phyloP scores from a whole-genome alignment of 2,329 filamentous ascomycete genomes.

The Trichoderma breve region DNA sequence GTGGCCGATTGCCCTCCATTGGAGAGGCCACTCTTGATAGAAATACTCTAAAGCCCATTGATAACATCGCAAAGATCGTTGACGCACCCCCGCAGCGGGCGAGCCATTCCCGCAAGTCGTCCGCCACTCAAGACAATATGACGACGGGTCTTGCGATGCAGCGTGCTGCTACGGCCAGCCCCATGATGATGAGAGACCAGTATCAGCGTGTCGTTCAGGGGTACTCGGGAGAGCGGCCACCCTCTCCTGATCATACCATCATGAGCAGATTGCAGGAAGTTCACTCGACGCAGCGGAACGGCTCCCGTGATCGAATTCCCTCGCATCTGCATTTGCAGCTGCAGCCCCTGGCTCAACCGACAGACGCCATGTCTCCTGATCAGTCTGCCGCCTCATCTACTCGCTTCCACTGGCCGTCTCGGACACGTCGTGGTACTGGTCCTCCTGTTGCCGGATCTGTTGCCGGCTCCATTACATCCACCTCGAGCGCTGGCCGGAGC shows the following conservation, averaged over 20 bases:
- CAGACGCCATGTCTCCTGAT: conserved; percentile 57
- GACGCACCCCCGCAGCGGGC: conserved; percentile 31
- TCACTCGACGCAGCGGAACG: conserved; percentile 59
- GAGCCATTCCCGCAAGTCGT: conserved; percentile 37
- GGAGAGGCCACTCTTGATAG: conserved; percentile 53
- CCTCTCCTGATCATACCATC: conserved; percentile 61
- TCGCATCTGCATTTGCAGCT: conserved; percentile 66
- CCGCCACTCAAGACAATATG: conserved; percentile 41
- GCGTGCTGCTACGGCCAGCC: conserved; percentile 66
- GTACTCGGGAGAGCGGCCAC: conserved; percentile 48
- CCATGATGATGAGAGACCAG: conserved; percentile 59
- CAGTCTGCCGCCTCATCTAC: conserved; percentile 53
- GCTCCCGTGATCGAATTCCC: conserved; percentile 76
- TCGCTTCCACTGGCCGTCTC: conserved; percentile 54
- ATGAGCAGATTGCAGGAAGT: conserved; percentile 60
- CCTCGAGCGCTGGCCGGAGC: conserved; percentile 51
- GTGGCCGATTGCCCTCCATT: conserved; percentile 72
- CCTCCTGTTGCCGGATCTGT: conserved; percentile 55
- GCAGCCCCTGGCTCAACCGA: conserved; percentile 50
- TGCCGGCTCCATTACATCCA: conserved; percentile 56
- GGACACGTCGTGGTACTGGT: conserved; percentile 49
- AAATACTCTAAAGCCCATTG: conserved; percentile 31
- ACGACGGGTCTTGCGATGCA: conserved; percentile 49
- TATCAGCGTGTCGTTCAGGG: conserved; percentile 37
- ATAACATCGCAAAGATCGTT: conserved; percentile 26